These are phyloP conservation scores for Colletotrichum sp. DNA, from an alignment of 2,329 filamentous ascomycete genomes.

Conservation along the genomic window DNA sequence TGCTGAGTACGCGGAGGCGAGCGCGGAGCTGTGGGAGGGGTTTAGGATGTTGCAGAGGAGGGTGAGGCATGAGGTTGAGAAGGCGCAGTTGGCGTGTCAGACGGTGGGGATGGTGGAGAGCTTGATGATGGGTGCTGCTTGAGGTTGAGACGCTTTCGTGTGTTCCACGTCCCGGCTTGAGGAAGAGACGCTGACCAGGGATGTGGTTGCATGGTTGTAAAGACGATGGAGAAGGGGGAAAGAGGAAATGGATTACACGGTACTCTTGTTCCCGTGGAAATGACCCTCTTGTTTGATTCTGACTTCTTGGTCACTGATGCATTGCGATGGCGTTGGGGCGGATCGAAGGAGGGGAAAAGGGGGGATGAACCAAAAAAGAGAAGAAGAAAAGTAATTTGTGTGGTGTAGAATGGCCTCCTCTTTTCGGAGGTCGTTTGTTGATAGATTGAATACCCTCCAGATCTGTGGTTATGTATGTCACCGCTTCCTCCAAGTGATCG, in stretches of 20 bases:
- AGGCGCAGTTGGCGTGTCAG: constrained; percentile 81
- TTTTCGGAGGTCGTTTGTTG: not conserved
- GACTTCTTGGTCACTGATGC: constrained; percentile 29
- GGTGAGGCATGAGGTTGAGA: constrained; percentile 80
- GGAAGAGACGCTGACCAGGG: no score
- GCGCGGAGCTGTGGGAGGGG: constrained; percentile 72
- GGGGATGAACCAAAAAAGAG: constrained; percentile 5
- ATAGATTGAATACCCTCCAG: not conserved
- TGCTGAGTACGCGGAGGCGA: constrained; percentile 77
- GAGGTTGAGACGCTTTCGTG: not conserved
- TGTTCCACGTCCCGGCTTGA: not conserved
- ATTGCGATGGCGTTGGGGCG: constrained; percentile 46
- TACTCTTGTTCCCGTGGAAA: not conserved
- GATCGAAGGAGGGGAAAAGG: constrained; percentile 8
- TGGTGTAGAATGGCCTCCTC: not conserved
- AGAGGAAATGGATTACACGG: not conserved
- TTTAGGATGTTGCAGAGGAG: constrained; percentile 72
- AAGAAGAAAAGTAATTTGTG: not conserved
- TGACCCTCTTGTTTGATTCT: not conserved
- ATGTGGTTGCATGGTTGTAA: not conserved
- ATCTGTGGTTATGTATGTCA: not conserved
- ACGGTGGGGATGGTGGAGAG: constrained; percentile 88
- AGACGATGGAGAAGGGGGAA: no score
- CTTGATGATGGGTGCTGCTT: constrained; percentile 55
- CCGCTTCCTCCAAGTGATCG: no score